Evolutionary conservation across 2,329 filamentous ascomycete genomes (phyloP), one percentile per base, ranked within the genome.

Genomic region (Sporothrix globosa): DNA sequence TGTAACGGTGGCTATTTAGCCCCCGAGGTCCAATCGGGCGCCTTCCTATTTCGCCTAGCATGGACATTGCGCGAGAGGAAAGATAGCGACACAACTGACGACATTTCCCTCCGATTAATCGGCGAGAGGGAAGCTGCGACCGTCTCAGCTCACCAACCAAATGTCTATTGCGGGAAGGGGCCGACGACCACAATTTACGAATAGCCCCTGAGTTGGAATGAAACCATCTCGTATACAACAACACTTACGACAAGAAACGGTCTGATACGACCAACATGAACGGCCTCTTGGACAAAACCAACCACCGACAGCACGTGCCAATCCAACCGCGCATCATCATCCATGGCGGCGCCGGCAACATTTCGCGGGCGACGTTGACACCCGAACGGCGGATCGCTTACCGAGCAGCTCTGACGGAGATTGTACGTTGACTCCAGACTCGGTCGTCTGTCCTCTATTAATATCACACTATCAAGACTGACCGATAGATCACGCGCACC

Each of bases 301-400:
- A 11, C 46, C 46, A 52, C 24, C 17, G 44, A 14, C 61, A 10
- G 27, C 44, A 10, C 21, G 54, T 68, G 50, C 70, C 17, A 17
- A 46, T 83, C 46, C 80, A 82, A 75, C 89, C 90, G 3, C 84
- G 88, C 11, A 77, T 92, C 44, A 90, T 92, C 76, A 87, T 92
- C 76, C 90, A 92, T 76, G 91, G 91, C 76, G 91, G 91, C 46
- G 91, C 91, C 1, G 91, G 91, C 63, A 90, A 90, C 76, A 89
- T 92, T 74, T 83, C 83, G 34, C 89, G 86, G 3, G 78, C 82
- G 9, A 87, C 84, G 70, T 84, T 91, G 53, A 82, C 88, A 4
- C 85, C 85, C 0, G 81, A 85, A 21, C 83, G 86, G 72, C 91
- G 90, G 75, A 76, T 79, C 14, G 79, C 82, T 68, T 91, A 90